Base-by-base conservation (phyloP, 23 red algal species). In the Cyanidiococcus yangmingshanensis region DNA sequence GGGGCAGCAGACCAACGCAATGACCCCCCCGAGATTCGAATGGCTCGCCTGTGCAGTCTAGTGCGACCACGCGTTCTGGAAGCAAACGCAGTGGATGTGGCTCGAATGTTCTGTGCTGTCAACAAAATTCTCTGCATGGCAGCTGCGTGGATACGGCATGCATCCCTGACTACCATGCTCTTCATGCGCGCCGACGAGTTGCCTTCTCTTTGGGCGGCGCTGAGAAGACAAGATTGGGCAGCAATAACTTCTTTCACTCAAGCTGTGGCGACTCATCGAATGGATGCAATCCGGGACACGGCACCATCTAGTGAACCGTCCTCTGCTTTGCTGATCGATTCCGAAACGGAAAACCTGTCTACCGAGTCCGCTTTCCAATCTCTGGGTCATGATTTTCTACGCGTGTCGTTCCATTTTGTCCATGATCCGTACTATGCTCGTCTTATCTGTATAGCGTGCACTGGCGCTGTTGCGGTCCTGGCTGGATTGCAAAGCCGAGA, bases 171-270 rank as follows among this genome's bases (percentile, higher is more conserved):
- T 2, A 35, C 63, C 15, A 32, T 35, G 63, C 32, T 71, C n/a
- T 25, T 71, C 63, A 71, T 71, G 63, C 63, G 63, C 7, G 63
- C 63, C 12, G 63, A 71, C 27, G 63, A 71, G 63, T 12, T 71
- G 63, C 63, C 63, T 12, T 29, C 63, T 7, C 32, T 71, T 7
- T 71, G 63, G 63, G 32, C 63, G 7, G 63, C 63, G 12, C 27
- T 71, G 63, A 12, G 63, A 29, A 12, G 63, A 30, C 63, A 71
- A 35, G 63, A 71, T 71, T 54, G 45, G 45, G 45, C 45, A 54
- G 7, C 45, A 15, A 54, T 54, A 21, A 54, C 21, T 21, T 21
- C 7, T 15, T 25, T 71, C 7, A 71, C 27, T 29, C 63, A 71
- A 71, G 32, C 12, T 7, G 63, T 35, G 7, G 63, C 32, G 3